These are phyloP conservation scores for Ogataea degrootiae DNA, from an alignment of 805 yeast genomes.

Conservation along the genomic window DNA sequence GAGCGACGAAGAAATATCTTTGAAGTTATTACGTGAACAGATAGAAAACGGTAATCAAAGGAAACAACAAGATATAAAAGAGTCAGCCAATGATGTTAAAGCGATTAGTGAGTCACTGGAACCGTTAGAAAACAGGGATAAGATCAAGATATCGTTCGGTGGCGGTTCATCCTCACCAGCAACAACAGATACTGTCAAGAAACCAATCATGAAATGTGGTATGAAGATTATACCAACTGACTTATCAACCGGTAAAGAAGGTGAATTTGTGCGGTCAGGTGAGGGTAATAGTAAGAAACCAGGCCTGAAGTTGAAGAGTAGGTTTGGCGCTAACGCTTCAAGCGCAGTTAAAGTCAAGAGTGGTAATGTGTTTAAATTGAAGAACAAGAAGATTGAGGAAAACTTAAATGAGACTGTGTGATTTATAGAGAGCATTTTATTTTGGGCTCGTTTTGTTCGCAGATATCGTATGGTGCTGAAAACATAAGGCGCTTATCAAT, in stretches of 20 bases:
- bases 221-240: conserved; percentile 23
- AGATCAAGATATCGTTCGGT: conserved; percentile 15
- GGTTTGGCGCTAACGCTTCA: neutral
- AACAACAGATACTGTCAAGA: conserved; percentile 1
- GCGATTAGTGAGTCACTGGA: neutral
- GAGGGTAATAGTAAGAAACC: conserved; percentile 3
- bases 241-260: conserved; percentile 13
- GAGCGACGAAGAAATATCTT: conserved; percentile 43
- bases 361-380: conserved; percentile 2
- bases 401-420: neutral
- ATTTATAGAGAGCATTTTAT: neutral
- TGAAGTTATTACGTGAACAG: conserved; percentile 45
- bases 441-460: neutral
- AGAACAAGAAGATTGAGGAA: neutral
- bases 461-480: no score
- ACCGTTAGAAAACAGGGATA: conserved; percentile 11
- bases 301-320: conserved; percentile 13
- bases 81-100: neutral
- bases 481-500: no score
- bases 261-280: conserved; percentile 1
- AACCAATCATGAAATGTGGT: conserved; percentile 27
- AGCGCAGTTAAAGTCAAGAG: neutral
- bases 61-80: neutral
- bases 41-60: conserved; percentile 39
- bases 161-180: neutral